A percentile compares a stretch with the other conserved stretches of the same genome.
phyloP scores from a whole-genome alignment of 495 filamentous ascomycete species.

The Talaromyces borbonicus region DNA sequence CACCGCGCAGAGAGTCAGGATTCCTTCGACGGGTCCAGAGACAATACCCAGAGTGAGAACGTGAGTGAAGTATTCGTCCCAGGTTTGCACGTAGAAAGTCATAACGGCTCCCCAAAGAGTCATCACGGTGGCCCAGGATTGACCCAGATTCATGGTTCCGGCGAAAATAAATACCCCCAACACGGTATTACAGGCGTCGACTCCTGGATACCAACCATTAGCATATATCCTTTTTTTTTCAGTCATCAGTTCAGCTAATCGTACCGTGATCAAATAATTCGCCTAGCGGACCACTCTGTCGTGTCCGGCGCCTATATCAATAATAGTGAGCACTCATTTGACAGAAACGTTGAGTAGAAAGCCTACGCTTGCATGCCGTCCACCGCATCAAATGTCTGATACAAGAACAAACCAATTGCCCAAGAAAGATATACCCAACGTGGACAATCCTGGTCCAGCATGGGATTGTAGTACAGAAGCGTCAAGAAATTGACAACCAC shows the following conservation, averaged over 20 bases:
- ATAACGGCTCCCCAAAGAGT: slow-evolving; percentile 74
- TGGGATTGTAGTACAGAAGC: slow-evolving; percentile 93
- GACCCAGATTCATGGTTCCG: slow-evolving; percentile 81
- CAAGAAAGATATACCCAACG: slow-evolving; percentile 89
- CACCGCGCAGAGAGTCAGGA: slow-evolving; percentile 71
- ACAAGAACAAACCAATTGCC: slow-evolving; percentile 83
- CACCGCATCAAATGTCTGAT: slow-evolving; percentile 97
- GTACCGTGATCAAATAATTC: slow-evolving; percentile 94
- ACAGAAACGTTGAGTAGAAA: slow-evolving; percentile 4
- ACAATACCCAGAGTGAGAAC: slow-evolving; percentile 86
- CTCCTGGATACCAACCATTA: slow-evolving; percentile 35
- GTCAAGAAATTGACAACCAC: slow-evolving; percentile 88
- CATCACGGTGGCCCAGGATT: slow-evolving; percentile 81
- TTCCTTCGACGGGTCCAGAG: slow-evolving; percentile 91
- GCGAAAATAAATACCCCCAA: slow-evolving; percentile 89
- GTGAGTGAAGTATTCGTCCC: slow-evolving; percentile 98
- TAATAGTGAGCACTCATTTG: slow-evolving; percentile 11
- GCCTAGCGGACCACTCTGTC: slow-evolving; percentile 84
- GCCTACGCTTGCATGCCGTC: slow-evolving; percentile 88
- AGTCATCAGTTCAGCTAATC: slow-evolving; percentile 9
- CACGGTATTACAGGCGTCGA: slow-evolving; percentile 93
- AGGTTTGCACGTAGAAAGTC: slow-evolving; percentile 97
- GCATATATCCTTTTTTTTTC: background rate
- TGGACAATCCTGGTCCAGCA: slow-evolving; percentile 85
- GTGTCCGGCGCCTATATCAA: slow-evolving; percentile 61